Conservation (phyloP, 2,329 filamentous ascomycete species). For the Colletotrichum sidae region DNA sequence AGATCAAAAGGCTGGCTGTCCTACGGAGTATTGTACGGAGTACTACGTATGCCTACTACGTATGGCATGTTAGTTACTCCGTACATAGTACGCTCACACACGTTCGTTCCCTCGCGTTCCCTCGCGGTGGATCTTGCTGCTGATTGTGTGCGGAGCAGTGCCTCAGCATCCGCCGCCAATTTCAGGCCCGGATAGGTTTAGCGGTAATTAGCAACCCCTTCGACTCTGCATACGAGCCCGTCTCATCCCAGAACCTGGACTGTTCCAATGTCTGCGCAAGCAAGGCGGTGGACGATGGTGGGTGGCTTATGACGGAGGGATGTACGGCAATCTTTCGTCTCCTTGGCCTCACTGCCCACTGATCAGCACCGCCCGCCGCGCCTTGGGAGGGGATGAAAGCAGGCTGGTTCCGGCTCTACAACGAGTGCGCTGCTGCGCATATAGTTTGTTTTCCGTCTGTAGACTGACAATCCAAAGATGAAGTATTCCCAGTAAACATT, state of each 20-base stretch:
- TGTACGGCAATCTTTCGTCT: conserved; percentile 8
- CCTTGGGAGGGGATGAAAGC: background rate
- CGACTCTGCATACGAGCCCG: conserved; percentile 10
- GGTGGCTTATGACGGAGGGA: conserved; percentile 18
- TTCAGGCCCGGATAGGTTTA: conserved; percentile 17
- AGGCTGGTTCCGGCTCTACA: too few species aligned
- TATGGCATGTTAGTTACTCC: too few species aligned
- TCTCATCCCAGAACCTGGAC: conserved; percentile 10
- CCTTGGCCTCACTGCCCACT: conserved; percentile 5
- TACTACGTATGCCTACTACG: too few species aligned
- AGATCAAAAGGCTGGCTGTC: too few species aligned
- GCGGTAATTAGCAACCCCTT: conserved; percentile 1
- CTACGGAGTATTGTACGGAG: too few species aligned
- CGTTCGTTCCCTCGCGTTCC: background rate
- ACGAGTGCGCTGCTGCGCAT: too few species aligned
- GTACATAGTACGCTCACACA: too few species aligned
- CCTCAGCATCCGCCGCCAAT: background rate
- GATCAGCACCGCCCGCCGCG: conserved; percentile 13
- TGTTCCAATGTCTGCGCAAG: conserved; percentile 18
- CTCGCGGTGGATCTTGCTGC: conserved; percentile 3
- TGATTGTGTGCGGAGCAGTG: conserved; percentile 10
- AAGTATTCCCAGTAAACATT: too few species aligned
- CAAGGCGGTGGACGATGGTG: conserved; percentile 9
- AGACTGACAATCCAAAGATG: too few species aligned
- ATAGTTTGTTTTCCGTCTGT: too few species aligned